Conservation (phyloP, 352 stramenopile genomes). For the Phytophthora megakarya region DNA sequence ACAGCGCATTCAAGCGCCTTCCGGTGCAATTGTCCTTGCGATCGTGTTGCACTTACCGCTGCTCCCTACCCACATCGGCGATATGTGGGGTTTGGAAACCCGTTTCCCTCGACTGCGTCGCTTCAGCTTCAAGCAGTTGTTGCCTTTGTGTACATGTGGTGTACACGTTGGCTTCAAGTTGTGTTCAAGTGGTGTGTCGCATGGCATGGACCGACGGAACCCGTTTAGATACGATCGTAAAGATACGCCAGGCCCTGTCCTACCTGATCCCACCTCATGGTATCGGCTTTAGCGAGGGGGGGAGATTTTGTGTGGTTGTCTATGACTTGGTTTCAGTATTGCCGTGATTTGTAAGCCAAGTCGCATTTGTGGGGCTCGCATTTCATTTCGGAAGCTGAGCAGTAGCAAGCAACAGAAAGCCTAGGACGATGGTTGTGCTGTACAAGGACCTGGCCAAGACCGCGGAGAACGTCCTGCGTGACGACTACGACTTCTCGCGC, state of each 20-base stretch:
- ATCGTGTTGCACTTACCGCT: not conserved
- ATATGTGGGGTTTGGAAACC: not conserved
- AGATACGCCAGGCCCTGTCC: constrained; percentile 13
- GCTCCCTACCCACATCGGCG: not conserved
- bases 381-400: constrained; percentile 58
- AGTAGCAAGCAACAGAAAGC: constrained; percentile 12
- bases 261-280: not conserved
- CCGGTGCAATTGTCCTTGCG: not conserved
- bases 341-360: constrained; percentile 7
- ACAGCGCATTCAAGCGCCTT: not conserved
- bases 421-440: constrained; percentile 58
- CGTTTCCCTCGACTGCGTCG: too few relatives aligned
- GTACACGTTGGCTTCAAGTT: not conserved
- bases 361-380: constrained; percentile 35
- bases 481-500: constrained; percentile 82
- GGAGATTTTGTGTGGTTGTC: constrained; percentile 34
- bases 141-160: constrained; percentile 1
- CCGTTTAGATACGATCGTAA: constrained; percentile 7
- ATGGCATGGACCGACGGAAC: constrained; percentile 8
- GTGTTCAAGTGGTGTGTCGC: constrained; percentile 2
- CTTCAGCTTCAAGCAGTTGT: not conserved
- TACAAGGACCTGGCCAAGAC: constrained; percentile 88
- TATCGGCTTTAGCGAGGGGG: constrained; percentile 8
- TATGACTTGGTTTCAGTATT: too few relatives aligned
- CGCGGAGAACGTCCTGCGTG: constrained; percentile 68